Evolutionary conservation across 1,139 yeast genomes (phyloP).

Genomic region (Pneumocystis oryctolagi): DNA sequence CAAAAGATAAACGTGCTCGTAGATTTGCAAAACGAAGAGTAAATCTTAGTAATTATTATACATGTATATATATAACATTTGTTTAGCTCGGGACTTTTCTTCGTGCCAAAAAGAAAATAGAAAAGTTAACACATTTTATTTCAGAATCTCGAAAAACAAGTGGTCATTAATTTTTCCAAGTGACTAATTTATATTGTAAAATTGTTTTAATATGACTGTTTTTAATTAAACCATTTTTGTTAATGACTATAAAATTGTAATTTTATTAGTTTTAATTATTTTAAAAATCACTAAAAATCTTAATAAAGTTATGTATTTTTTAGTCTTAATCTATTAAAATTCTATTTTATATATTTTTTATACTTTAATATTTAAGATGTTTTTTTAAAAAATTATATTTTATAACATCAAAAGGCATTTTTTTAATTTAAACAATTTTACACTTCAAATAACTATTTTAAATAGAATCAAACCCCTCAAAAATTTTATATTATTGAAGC

Average conservation of each 20-base stretch:
- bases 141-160: slow-evolving; percentile 62
- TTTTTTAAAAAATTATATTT: no score
- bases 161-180: neutral
- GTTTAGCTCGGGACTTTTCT: slow-evolving; percentile 91
- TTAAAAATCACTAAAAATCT: no score
- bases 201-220: neutral
- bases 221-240: no score
- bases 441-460: neutral
- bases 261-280: neutral
- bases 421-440: neutral
- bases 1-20: slow-evolving; percentile 99
- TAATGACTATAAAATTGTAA: neutral
- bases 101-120: slow-evolving; percentile 99
- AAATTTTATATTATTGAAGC: neutral
- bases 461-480: neutral
- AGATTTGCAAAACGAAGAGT: slow-evolving; percentile 94
- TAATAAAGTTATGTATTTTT: no score
- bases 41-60: neutral
- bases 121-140: slow-evolving; percentile 92
- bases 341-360: no score
- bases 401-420: no score
- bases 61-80: neutral
- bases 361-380: no score
- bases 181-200: neutral
- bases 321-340: no score